Evolutionary conservation across 768 basidiomycete genomes (phyloP).

Genomic region (Russula sp.): DNA sequence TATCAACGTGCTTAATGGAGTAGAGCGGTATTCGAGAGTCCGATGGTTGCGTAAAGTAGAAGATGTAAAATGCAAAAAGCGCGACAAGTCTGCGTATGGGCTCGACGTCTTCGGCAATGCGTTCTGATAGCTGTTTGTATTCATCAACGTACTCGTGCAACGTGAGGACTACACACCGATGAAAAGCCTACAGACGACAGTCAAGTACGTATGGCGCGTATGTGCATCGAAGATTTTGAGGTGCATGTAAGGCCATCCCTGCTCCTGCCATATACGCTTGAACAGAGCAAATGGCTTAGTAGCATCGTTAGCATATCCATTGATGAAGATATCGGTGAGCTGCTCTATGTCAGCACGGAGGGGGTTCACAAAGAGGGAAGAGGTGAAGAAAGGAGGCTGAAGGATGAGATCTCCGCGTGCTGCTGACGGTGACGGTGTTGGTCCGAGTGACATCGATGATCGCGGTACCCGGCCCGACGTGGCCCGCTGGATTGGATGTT

Average conservation of each 20-base stretch:
- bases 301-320: constrained; percentile 33
- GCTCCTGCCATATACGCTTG: constrained; percentile 57
- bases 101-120: constrained; percentile 39
- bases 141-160: not conserved
- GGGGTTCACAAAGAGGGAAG: constrained; percentile 59
- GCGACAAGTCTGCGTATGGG: constrained; percentile 52
- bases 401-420: constrained; percentile 54
- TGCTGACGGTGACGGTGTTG: constrained; percentile 34
- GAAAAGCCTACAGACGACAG: constrained; percentile 54
- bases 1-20: constrained; percentile 45
- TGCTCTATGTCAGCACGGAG: constrained; percentile 55
- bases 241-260: constrained; percentile 72
- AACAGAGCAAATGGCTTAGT: constrained; percentile 58
- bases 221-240: constrained; percentile 65
- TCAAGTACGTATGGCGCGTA: constrained; percentile 55
- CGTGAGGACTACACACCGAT: constrained; percentile 40
- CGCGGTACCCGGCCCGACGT: not conserved
- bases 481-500: not conserved
- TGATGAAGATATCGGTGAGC: constrained; percentile 46
- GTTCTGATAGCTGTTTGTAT: constrained; percentile 36
- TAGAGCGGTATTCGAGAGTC: constrained; percentile 45
- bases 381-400: constrained; percentile 74
- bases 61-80: constrained; percentile 63
- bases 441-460: constrained; percentile 34
- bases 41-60: constrained; percentile 61